Percentiles rank a stretch among this genome's conserved stretches.
Evolutionary conservation across 179 eudicot species (phyloP).

Genomic region (Patellifolia procumbens): DNA sequence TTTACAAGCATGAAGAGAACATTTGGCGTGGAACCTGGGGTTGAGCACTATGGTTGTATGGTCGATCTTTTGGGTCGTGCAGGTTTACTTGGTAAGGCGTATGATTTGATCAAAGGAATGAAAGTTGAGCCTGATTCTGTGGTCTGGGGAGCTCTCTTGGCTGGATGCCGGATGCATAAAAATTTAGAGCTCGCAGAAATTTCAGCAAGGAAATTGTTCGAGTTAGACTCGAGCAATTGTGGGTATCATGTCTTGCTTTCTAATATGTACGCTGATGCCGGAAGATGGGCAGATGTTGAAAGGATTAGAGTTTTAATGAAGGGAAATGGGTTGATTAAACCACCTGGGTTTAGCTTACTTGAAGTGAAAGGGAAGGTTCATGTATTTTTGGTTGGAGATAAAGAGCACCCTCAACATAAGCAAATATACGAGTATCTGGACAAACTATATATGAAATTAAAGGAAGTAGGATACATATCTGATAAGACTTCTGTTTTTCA

Average conservation of each 20-base stretch:
- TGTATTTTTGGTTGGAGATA: slow-evolving; percentile 71
- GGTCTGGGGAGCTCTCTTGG: slow-evolving; percentile 73
- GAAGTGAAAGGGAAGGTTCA: slow-evolving; percentile 63
- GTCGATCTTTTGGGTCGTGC: slow-evolving; percentile 73
- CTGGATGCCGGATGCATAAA: slow-evolving; percentile 69
- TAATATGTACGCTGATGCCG: slow-evolving; percentile 78
- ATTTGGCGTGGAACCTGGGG: slow-evolving; percentile 50
- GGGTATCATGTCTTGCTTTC: slow-evolving; percentile 73
- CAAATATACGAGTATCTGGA: slow-evolving; percentile 54
- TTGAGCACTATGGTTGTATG: slow-evolving; percentile 78
- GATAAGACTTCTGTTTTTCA: slow-evolving; percentile 64
- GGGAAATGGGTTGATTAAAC: slow-evolving; percentile 52
- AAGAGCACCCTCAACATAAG: slow-evolving; percentile 67
- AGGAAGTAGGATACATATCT: slow-evolving; percentile 61
- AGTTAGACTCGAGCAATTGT: slow-evolving; percentile 59
- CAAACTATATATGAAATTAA: slow-evolving; percentile 49
- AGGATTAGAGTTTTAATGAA: slow-evolving; percentile 58
- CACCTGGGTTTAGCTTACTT: slow-evolving; percentile 68
- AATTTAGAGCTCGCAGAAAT: slow-evolving; percentile 71
- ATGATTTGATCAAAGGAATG: slow-evolving; percentile 58
- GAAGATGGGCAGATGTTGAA: slow-evolving; percentile 73
- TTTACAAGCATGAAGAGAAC: slow-evolving; percentile 51
- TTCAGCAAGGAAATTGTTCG: slow-evolving; percentile 58
- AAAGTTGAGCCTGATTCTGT: slow-evolving; percentile 62
- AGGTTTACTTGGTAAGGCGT: slow-evolving; percentile 54